Evolutionary conservation across 163 green algal species (phyloP), one percentile per base, ranked within the genome.

Genomic region (Trebouxiophyceae sp.): DNA sequence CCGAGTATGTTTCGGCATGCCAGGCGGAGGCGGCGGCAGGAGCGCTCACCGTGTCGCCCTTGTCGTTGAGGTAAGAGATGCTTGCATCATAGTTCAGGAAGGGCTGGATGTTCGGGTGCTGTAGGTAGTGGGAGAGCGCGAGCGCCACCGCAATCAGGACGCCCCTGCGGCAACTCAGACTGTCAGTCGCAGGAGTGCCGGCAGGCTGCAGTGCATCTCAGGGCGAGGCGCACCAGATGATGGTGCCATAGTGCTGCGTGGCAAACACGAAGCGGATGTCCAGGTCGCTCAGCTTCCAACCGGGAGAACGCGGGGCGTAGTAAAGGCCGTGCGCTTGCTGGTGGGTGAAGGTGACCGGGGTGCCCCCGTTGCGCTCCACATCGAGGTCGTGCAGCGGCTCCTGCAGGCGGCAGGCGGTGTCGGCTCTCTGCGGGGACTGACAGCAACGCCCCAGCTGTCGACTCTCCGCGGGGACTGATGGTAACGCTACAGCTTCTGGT

Each of bases 191-290:
- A n/a, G 39, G 12, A 50, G 19, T 50, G 39, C 39, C 19, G 12
- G 12, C 39, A n/a, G 39, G 12, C 19, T 50, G 19, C 39, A 50
- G 39, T 50, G 19, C 39, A 50, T 16, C 19, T 50, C 19, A n/a
- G 39, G 19, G 19, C 12, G 19, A 50, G 39, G 39, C 12, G 12
- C 19, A 50, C 39, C 39, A 68, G 31, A 68, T 31, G 0, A 56
- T 39, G 33, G 64, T 70, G 33, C 64, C 64, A 58, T 70, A 70
- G 56, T 70, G 64, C 64, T 70, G 64, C 3, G 54, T 30, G 26
- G 24, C 59, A 34, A 70, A 64, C 24, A 60, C 58, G 26, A 64
- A 62, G 23, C 33, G 19, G 47, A 32, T 54, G 19, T 68, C 63
- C 26, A 68, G 61, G 63, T 68, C 61, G 2, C 45, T 54, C 28